A percentile compares a stretch with the other conserved stretches of the same genome.
Evolutionary conservation across 2,329 filamentous ascomycete species (phyloP).

Genomic region (Teratosphaeria destructans): DNA sequence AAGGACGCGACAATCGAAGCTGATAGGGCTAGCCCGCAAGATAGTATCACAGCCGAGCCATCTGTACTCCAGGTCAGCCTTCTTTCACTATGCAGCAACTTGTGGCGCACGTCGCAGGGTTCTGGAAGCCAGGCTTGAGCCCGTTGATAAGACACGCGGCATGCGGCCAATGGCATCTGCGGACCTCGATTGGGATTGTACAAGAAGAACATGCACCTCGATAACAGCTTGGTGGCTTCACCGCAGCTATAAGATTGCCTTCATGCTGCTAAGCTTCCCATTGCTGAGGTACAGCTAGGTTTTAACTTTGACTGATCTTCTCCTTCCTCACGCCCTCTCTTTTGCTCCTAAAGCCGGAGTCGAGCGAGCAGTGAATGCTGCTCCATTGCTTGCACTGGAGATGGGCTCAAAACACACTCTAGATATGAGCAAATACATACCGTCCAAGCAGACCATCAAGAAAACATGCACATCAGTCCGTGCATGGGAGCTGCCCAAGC

Average conservation of each 20-base stretch:
- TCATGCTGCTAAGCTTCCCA: background rate
- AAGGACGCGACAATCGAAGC: background rate
- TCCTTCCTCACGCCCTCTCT: background rate
- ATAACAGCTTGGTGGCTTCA: background rate
- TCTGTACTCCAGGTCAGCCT: background rate
- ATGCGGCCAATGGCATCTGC: conserved; percentile 6
- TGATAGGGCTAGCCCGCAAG: background rate
- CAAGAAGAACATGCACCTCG: background rate
- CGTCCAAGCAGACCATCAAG: conserved; percentile 28
- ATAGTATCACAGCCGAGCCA: background rate
- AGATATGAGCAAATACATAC: conserved; percentile 23
- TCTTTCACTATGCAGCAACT: background rate
- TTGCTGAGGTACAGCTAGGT: background rate
- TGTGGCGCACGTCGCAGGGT: background rate
- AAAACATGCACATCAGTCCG: conserved; percentile 31
- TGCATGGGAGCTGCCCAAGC: conserved; percentile 41
- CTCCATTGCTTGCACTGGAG: background rate
- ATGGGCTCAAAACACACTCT: conserved; percentile 2
- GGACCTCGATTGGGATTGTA: background rate
- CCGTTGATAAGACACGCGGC: conserved; percentile 5
- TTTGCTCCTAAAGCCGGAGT: background rate
- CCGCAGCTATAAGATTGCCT: background rate
- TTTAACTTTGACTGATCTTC: background rate
- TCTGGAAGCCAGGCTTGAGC: background rate
- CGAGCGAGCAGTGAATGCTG: background rate